Evolutionary conservation across 2,329 filamentous ascomycete species (phyloP), one percentile per base, ranked within the genome.

Genomic region (Periconia sp.): DNA sequence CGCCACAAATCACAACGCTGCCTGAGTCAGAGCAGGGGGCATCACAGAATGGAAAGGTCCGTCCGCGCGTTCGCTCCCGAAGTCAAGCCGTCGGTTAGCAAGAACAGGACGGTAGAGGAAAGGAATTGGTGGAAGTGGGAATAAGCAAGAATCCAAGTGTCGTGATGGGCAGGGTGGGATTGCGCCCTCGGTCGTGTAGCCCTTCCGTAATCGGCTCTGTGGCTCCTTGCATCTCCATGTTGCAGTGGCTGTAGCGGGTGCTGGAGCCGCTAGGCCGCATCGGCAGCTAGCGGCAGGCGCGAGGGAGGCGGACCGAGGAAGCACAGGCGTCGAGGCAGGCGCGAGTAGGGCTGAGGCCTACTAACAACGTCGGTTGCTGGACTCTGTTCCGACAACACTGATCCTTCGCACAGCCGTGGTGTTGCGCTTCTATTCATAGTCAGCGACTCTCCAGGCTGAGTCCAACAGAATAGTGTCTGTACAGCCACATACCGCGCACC

Each of bases 141-240:
- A 33, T 22, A 36, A 43, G 34, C 15, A 34, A 23, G 9, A 28
- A 26, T 16, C n/a, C 5, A 22, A 13, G 33, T 28, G 39, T 25
- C 29, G 24, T 36, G 33, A 33, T 17, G n/a, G n/a, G n/a, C n/a
- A 32, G 33, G 43, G 41, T 40, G 31, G 46, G 45, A 53, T 48
- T 37, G 36, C 13, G 15, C 37, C 32, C 18, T 29, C 31, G 23
- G 18, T 42, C 40, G 56, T 48, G 43, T 44, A 49, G 33, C 43
- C 45, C 42, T 40, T 36, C 54, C 46, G 50, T 40, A 46, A 46
- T 52, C 47, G 50, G 54, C 51, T 31, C 31, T 37, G 28, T 34
- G 36, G 28, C 29, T 42, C 37, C 39, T 48, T 43, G 44, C 44
- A 43, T 41, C 26, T 29, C 24, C 12, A 25, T 41, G 38, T 42